phyloP scores from a whole-genome alignment of 2,329 filamentous ascomycete genomes.

The Calonectria montana region DNA sequence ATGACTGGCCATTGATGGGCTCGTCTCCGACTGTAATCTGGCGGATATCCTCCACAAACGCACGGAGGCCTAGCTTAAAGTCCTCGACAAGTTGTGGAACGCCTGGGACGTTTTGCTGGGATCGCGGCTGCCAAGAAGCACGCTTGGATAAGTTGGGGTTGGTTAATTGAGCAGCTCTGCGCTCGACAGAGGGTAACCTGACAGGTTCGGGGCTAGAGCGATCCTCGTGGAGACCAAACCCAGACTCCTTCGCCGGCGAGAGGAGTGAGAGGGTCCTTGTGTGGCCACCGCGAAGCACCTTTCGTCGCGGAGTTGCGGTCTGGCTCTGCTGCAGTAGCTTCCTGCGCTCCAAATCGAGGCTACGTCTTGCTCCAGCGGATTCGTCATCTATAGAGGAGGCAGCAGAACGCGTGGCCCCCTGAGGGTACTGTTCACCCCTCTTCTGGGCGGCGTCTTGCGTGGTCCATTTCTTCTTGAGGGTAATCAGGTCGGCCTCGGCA shows the following conservation, averaged over 20 bases:
- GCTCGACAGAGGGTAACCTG: conserved; percentile 44
- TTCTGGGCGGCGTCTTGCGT: conserved; percentile 82
- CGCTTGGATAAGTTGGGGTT: conserved; percentile 62
- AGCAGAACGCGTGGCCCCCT: conserved; percentile 64
- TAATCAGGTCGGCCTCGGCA: conserved; percentile 81
- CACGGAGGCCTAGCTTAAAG: conserved; percentile 89
- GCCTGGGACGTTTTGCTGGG: conserved; percentile 55
- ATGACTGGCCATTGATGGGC: conserved; percentile 69
- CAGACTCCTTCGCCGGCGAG: conserved; percentile 69
- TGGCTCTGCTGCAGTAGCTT: conserved; percentile 70
- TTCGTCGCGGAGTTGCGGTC: conserved; percentile 61
- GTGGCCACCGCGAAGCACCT: conserved; percentile 76
- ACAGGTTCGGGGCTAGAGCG: conserved; percentile 41
- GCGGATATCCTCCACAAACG: conserved; percentile 93
- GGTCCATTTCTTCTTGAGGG: conserved; percentile 87
- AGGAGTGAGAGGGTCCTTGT: conserved; percentile 80
- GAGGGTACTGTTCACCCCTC: conserved; percentile 69
- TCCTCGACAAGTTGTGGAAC: conserved; percentile 88
- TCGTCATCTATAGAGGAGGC: conserved; percentile 44
- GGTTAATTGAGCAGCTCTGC: conserved; percentile 48
- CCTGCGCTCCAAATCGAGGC: conserved; percentile 77
- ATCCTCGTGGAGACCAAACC: conserved; percentile 57
- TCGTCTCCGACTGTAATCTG: conserved; percentile 98
- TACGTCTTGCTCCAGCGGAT: conserved; percentile 51
- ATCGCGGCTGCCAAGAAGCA: conserved; percentile 69